Percentiles rank a stretch among this genome's conserved stretches.
These are phyloP conservation scores for Plasmodium inui DNA, from an alignment of 169 alveolate genomes.

Conservation along the genomic window DNA sequence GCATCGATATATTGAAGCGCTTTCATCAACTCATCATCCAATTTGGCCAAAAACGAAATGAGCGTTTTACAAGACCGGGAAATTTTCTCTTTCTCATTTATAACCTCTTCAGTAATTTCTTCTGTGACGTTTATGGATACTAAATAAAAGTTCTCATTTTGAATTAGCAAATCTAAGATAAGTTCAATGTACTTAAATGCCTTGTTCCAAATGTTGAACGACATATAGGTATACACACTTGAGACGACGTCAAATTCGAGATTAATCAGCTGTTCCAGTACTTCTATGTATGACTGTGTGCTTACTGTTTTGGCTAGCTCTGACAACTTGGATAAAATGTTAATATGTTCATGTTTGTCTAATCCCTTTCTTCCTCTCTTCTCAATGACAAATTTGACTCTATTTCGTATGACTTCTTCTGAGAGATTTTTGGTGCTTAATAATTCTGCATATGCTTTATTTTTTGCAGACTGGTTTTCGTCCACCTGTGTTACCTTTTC, in stretches of 20 bases:
- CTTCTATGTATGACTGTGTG: constrained; percentile 87
- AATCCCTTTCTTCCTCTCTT: constrained; percentile 92
- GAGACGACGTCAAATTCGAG: constrained; percentile 91
- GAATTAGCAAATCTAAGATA: constrained; percentile 80
- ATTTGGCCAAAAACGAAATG: constrained; percentile 86
- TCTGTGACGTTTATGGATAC: constrained; percentile 76
- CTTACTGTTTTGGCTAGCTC: constrained; percentile 88
- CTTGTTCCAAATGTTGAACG: constrained; percentile 87
- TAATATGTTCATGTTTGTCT: constrained; percentile 89
- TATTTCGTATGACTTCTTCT: constrained; percentile 85
- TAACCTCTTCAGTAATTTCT: constrained; percentile 70
- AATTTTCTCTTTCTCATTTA: constrained; percentile 57
- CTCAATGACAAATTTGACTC: constrained; percentile 89
- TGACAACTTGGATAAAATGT: constrained; percentile 86
- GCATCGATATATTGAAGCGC: constrained; percentile 90
- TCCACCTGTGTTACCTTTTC: constrained; percentile 78
- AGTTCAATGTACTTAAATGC: constrained; percentile 84
- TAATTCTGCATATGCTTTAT: constrained; percentile 83
- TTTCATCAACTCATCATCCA: constrained; percentile 89
- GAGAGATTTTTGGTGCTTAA: constrained; percentile 84
- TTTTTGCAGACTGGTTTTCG: constrained; percentile 77
- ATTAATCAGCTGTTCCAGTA: constrained; percentile 88
- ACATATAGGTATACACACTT: constrained; percentile 89
- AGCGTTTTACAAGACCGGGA: constrained; percentile 83
- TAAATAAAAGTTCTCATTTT: constrained; percentile 81